Base-by-base conservation (phyloP, 371 early-diverging fungal species). In the Umbelopsis sp. region DNA sequence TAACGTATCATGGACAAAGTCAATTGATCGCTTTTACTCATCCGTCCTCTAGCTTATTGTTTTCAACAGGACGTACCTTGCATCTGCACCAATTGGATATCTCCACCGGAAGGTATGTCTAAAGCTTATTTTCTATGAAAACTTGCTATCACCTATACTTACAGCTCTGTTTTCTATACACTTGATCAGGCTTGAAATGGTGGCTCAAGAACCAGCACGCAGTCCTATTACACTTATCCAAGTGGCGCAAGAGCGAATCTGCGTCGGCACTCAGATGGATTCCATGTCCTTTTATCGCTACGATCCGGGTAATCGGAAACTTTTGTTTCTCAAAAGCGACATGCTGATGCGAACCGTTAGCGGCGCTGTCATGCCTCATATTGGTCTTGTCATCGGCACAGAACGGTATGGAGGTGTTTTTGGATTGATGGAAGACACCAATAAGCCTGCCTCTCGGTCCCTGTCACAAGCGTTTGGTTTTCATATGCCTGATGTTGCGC, bases 141-240 rank as follows among this genome's bases (percentile, higher is more conserved):
- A 4, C 20, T 11, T 18, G 4, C 10, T 45, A 16, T 16, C 20
- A 41, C 41, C 7, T 12, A 35, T 48, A 20, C 32, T 63, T 52
- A 29, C 12, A 24, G 35, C 16, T 41, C 2, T 20, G 25, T 50
- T 18, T 45, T 18, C 48, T 24, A 51, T 8, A 24, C 1, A 41
- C 7, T 41, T 41, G 41, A 7, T 41, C 69, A 80, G 72, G 50
- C 68, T 82, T n/a, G 69, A 69, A 9, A 72, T 78, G 62, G 63
- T 78, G 16, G 67, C 80, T 11, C 67, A 70, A 14, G 73, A 69
- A 44, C n/a, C 74, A 0, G 70, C 78, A 10, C 72, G 71, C 3
- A 77, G 70, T 41, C 63, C 70, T 8, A 80, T 82, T 32, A 78
- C 79, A 11, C 75, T 79, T 0, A 78, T 82, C 24, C 70, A 74